Conservation (phyloP, 176 grass and related monocot species). For the Aegilops tauschii region DNA sequence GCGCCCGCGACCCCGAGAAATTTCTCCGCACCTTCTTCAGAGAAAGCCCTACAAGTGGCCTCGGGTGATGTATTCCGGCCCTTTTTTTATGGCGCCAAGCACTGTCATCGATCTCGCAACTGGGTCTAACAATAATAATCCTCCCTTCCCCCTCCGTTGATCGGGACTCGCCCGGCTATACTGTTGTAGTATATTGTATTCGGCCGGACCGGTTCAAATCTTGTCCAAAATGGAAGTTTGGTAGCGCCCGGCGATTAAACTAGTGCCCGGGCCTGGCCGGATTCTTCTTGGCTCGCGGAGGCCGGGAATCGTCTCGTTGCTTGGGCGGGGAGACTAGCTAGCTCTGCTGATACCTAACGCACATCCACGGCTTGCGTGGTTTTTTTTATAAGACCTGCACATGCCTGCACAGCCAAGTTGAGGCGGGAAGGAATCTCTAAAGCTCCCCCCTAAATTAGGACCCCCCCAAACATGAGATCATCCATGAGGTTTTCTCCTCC, state of each 20-base stretch:
- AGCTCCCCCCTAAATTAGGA: conserved; percentile 18
- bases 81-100: conserved; percentile 22
- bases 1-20: conserved; percentile 26
- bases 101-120: conserved; percentile 44
- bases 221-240: conserved; percentile 37
- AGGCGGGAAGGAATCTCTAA: conserved; percentile 37
- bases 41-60: conserved; percentile 28
- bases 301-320: conserved; percentile 46
- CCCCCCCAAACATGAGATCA: conserved; percentile 13
- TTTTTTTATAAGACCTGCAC: conserved; percentile 50
- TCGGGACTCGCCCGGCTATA: background rate
- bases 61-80: conserved; percentile 8
- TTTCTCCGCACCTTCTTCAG: conserved; percentile 37
- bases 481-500: background rate
- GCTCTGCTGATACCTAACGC: conserved; percentile 19
- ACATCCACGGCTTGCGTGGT: background rate
- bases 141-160: background rate
- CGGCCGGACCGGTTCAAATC: conserved; percentile 24
- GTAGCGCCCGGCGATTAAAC: background rate
- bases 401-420: conserved; percentile 32
- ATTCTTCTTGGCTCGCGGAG: conserved; percentile 11
- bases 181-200: background rate
- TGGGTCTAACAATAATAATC: conserved; percentile 16
- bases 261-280: conserved; percentile 15
- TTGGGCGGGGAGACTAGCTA: conserved; percentile 30